Evolutionary conservation across 2,329 filamentous ascomycete genomes (phyloP).

Genomic region (Thielaviopsis populi): DNA sequence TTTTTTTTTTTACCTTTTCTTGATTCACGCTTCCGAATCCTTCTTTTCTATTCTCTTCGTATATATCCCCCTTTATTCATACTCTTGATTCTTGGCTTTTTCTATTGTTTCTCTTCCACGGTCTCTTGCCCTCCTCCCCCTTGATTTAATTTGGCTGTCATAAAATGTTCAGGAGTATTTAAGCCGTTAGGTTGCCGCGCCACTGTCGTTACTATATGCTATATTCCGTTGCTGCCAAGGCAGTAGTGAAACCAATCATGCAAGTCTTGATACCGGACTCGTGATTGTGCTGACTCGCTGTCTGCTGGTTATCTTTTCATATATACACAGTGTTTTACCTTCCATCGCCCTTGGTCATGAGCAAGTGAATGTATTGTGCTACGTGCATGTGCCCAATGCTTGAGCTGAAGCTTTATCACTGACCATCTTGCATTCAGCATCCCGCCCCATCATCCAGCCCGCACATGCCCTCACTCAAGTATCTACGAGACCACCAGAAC

Average conservation of each 20-base stretch:
- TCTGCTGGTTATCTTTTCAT: neutral
- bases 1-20: constrained; percentile 10
- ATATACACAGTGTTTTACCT: neutral
- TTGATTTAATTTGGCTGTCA: constrained; percentile 1
- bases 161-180: neutral
- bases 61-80: constrained; percentile 9
- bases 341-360: neutral
- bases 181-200: neutral
- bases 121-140: neutral
- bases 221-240: neutral
- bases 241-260: neutral
- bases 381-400: neutral
- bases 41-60: constrained; percentile 2
- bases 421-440: neutral
- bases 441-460: neutral
- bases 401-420: neutral
- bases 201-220: neutral
- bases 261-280: neutral
- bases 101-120: neutral
- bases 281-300: neutral
- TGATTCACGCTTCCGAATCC: neutral
- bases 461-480: constrained; percentile 30
- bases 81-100: neutral
- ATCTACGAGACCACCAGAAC: constrained; percentile 46
- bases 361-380: neutral